Evolutionary conservation across 225 moss, liverwort and hornwort genomes (phyloP).

Genomic region (Polytrichum formosum): DNA sequence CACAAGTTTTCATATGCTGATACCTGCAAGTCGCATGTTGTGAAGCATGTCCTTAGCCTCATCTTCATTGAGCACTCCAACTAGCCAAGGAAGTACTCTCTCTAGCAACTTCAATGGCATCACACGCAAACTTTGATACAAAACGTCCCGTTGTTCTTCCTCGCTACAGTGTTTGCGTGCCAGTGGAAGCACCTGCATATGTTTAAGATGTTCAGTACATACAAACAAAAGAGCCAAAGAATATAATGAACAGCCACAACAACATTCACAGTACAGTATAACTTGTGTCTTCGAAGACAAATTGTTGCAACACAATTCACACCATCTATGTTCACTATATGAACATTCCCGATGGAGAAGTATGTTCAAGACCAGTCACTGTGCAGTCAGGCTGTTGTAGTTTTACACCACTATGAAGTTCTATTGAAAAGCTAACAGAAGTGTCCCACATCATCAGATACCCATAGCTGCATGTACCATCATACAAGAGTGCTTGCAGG

Average conservation of each 20-base stretch:
- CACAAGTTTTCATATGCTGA: background rate
- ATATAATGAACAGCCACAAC: background rate
- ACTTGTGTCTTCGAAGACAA: too few species aligned
- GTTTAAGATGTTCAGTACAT: background rate
- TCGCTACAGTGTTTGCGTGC: constrained; percentile 77
- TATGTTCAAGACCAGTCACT: too few species aligned
- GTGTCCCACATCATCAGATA: too few species aligned
- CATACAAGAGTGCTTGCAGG: constrained; percentile 35
- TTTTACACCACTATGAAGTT: too few species aligned
- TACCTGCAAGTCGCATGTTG: constrained; percentile 93
- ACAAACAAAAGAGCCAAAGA: background rate
- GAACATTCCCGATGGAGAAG: too few species aligned
- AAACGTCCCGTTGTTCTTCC: constrained; percentile 85
- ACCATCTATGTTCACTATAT: too few species aligned
- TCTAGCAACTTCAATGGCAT: constrained; percentile 97
- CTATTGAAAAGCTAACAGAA: too few species aligned
- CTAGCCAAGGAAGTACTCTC: constrained; percentile 90
- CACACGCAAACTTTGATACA: constrained; percentile 90
- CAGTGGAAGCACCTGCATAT: constrained; percentile 68
- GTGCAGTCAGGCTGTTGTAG: too few species aligned
- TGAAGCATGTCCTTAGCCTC: constrained; percentile 95
- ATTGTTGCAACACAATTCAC: too few species aligned
- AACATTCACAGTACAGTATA: too few species aligned
- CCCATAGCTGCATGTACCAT: too few species aligned
- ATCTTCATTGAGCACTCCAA: constrained; percentile 81